Evolutionary conservation across 495 filamentous ascomycete genomes (phyloP).

Genomic region (Thermothielavioides terrestris): DNA sequence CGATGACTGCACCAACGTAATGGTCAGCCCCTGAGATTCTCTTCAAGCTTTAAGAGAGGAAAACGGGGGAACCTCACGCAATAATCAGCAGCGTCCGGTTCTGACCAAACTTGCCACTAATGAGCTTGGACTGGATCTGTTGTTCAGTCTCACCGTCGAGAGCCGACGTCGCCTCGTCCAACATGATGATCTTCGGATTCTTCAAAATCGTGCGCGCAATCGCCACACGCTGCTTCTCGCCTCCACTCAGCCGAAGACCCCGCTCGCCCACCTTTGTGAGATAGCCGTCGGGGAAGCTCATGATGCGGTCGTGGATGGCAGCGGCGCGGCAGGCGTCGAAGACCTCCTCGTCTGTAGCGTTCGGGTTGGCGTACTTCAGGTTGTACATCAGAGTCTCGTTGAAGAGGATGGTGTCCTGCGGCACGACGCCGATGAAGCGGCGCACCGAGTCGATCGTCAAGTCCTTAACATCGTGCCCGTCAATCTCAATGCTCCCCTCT

Average conservation of each 20-base stretch:
- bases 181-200: conserved; percentile 87
- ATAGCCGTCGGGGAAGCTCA: conserved; percentile 88
- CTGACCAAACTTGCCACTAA: conserved; percentile 64
- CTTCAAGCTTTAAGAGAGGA: not conserved
- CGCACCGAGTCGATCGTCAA: conserved; percentile 91
- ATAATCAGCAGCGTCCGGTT: conserved; percentile 72
- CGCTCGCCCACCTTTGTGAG: conserved; percentile 90
- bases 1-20: conserved; percentile 50
- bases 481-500: conserved; percentile 70
- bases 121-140: conserved; percentile 82
- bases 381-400: conserved; percentile 98
- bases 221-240: conserved; percentile 94
- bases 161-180: conserved; percentile 94
- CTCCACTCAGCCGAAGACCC: conserved; percentile 82
- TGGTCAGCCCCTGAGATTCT: not conserved
- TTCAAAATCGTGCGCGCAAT: conserved; percentile 96
- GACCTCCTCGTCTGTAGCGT: conserved; percentile 78
- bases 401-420: conserved; percentile 93
- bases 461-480: conserved; percentile 74
- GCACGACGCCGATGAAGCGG: conserved; percentile 85
- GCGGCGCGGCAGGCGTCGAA: conserved; percentile 84
- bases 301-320: conserved; percentile 91
- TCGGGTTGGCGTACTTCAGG: conserved; percentile 83
- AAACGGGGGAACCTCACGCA: conserved; percentile 35
- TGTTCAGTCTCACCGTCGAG: conserved; percentile 94